phyloP scores from a whole-genome alignment of 371 early-diverging fungal species.

The Funneliformis caledonium region DNA sequence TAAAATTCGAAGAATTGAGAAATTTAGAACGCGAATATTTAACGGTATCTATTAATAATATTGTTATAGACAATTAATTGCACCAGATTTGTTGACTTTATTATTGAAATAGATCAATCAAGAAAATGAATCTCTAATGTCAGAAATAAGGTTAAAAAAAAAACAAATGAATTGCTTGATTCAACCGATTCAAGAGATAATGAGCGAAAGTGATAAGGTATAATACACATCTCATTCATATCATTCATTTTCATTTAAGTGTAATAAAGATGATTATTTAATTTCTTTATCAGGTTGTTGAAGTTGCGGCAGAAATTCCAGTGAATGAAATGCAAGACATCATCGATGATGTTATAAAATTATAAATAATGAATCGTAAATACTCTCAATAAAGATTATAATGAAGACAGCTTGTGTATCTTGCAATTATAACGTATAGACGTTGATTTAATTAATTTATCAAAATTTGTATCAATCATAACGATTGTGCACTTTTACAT shows the following conservation, averaged over 20 bases:
- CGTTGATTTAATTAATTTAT: no score
- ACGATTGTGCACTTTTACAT: no score
- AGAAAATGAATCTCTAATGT: conserved; percentile 5
- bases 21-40: conserved; percentile 27
- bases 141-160: not conserved
- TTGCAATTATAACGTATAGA: no score
- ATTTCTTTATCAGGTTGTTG: not conserved
- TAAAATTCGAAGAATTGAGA: conserved; percentile 30
- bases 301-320: conserved; percentile 22
- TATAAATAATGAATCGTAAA: not conserved
- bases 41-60: not conserved
- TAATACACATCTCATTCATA: not conserved
- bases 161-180: not conserved
- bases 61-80: not conserved
- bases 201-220: conserved; percentile 10
- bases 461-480: no score
- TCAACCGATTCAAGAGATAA: conserved; percentile 5
- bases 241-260: not conserved
- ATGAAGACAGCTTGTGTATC: no score
- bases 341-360: not conserved
- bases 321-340: conserved; percentile 27
- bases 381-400: no score
- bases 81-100: not conserved
- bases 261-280: not conserved
- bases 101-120: conserved; percentile 1